These are phyloP conservation scores for Wickerhamiella pararugosa DNA, from an alignment of 1,139 yeast genomes.

Conservation along the genomic window DNA sequence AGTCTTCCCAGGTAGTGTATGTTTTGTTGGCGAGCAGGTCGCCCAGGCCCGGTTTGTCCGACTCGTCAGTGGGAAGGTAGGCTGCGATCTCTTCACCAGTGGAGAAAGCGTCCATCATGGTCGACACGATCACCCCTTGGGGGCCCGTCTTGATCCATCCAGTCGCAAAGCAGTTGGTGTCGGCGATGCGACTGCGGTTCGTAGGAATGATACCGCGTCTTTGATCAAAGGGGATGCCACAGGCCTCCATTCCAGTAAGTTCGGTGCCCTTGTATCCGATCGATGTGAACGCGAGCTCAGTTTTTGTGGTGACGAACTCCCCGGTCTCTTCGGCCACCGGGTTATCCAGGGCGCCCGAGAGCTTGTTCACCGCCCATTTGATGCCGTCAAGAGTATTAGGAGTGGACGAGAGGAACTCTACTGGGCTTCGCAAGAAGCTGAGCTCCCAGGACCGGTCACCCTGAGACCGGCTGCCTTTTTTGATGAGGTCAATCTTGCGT, in stretches of 20 bases:
- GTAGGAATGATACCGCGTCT: conserved; percentile 42
- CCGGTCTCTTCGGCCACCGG: conserved; percentile 32
- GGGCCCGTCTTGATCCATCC: conserved; percentile 94
- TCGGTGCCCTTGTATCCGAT: conserved; percentile 72
- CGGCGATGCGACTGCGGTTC: conserved; percentile 31
- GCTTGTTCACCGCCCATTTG: conserved; percentile 33
- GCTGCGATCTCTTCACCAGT: conserved; percentile 52
- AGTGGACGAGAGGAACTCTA: conserved; percentile 31
- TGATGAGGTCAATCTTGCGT: conserved; percentile 49
- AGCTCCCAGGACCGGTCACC: conserved; percentile 39
- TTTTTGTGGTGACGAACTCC: conserved; percentile 27
- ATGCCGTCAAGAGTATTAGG: conserved; percentile 32
- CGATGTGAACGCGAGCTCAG: conserved; percentile 66
- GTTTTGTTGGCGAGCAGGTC: conserved; percentile 15
- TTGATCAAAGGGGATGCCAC: conserved; percentile 40
- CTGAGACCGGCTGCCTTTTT: conserved; percentile 29
- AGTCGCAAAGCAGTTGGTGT: conserved; percentile 42
- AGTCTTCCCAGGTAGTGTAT: conserved; percentile 52
- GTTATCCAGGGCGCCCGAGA: conserved; percentile 24
- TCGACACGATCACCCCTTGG: conserved; percentile 78
- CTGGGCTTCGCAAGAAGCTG: conserved; percentile 56
- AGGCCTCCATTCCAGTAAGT: conserved; percentile 37
- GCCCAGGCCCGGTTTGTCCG: conserved; percentile 7
- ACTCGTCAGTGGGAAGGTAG: conserved; percentile 26
- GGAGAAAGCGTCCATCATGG: conserved; percentile 73